Evolutionary conservation across 2,329 filamentous ascomycete species (phyloP).

Genomic region (Aureobasidium sp.): DNA sequence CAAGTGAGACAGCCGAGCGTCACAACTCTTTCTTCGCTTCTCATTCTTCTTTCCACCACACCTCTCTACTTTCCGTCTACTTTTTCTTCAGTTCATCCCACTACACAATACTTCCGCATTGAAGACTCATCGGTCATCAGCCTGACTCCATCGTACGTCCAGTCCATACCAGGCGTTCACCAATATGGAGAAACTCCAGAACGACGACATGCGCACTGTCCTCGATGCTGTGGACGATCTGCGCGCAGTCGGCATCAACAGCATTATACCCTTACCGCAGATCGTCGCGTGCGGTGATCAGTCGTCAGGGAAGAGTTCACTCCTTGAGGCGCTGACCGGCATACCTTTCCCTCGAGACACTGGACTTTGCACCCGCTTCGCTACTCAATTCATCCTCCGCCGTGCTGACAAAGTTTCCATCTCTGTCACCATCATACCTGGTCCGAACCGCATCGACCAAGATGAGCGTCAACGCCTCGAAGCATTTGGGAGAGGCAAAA

Average conservation of each 20-base stretch:
- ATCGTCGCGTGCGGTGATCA: conserved; percentile 51
- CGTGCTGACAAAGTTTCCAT: conserved; percentile 25
- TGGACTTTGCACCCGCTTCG: conserved; percentile 53
- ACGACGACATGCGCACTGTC: conserved; percentile 37
- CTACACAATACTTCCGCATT: not conserved
- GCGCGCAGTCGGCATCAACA: conserved; percentile 39
- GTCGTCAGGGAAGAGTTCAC: conserved; percentile 57
- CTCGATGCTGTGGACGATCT: conserved; percentile 50
- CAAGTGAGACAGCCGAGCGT: not conserved
- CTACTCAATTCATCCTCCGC: conserved; percentile 53
- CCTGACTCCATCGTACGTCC: not conserved
- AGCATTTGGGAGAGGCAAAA: not conserved
- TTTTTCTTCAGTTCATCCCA: not conserved
- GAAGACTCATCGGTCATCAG: not conserved
- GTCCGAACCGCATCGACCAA: not conserved
- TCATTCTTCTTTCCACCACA: not conserved
- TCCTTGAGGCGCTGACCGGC: conserved; percentile 56
- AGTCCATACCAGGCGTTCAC: not conserved
- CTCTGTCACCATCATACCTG: conserved; percentile 11
- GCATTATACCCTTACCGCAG: conserved; percentile 28
- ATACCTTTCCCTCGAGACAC: conserved; percentile 30
- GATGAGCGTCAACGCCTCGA: not conserved
- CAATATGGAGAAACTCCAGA: not conserved
- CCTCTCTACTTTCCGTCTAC: not conserved
- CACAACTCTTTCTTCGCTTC: not conserved